Percentiles rank a stretch among this genome's conserved stretches.
These are phyloP conservation scores for Wickerhamiella dianesei DNA, from an alignment of 805 yeast species.

Conservation along the genomic window DNA sequence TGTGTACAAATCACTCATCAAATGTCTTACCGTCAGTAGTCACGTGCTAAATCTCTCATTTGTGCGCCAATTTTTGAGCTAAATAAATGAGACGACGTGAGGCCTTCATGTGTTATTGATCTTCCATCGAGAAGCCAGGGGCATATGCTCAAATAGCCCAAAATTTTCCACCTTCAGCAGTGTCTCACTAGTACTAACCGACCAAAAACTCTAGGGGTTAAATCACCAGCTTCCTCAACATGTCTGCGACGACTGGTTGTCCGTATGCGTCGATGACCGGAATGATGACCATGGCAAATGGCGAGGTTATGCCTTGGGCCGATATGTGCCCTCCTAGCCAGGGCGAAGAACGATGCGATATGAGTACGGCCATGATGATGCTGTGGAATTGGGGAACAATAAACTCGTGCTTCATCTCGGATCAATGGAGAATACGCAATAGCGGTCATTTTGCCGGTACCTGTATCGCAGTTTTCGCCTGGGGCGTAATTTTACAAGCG, in stretches of 20 bases:
- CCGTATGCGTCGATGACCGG: background rate
- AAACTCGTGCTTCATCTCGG: conserved; percentile 50
- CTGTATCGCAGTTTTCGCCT: conserved; percentile 51
- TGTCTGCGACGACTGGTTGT: background rate
- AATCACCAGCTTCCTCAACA: no score
- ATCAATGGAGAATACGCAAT: conserved; percentile 49
- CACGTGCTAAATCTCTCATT: background rate
- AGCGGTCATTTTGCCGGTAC: conserved; percentile 59
- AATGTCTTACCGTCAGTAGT: no score
- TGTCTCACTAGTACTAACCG: no score
- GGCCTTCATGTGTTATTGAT: background rate
- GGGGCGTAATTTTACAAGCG: conserved; percentile 46
- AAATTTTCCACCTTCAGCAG: no score
- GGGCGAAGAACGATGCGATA: background rate
- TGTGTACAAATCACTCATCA: no score
- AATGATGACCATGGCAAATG: background rate
- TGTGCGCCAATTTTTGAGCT: background rate
- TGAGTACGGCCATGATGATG: conserved; percentile 30
- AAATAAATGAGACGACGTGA: background rate
- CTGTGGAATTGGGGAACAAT: conserved; percentile 64
- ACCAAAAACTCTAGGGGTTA: no score
- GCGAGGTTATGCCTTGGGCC: background rate
- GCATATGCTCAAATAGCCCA: no score
- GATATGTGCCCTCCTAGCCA: background rate
- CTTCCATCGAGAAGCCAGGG: no score